Evolutionary conservation across 176 grass and related monocot species (phyloP).

Genomic region (Oryza australiensis): DNA sequence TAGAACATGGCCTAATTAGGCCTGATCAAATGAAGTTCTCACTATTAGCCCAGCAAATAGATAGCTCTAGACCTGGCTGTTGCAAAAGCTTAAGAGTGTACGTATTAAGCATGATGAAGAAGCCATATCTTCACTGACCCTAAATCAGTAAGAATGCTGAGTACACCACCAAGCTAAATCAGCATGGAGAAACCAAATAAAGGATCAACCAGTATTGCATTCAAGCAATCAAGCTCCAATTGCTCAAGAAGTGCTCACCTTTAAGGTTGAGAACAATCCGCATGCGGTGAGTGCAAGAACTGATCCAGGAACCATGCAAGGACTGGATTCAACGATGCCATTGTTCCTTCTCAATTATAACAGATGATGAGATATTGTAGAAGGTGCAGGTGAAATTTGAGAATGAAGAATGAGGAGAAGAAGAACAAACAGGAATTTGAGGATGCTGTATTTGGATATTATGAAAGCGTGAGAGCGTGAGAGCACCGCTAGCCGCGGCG

Average conservation of each 20-base stretch:
- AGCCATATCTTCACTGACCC: not conserved
- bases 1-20: no score
- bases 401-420: not conserved
- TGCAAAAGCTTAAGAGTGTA: not conserved
- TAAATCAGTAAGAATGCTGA: not conserved
- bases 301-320: conserved; percentile 60
- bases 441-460: not conserved
- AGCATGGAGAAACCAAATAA: not conserved
- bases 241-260: conserved; percentile 38
- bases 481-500: no score
- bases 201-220: no score
- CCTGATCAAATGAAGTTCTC: conserved; percentile 3
- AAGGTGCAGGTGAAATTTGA: not conserved
- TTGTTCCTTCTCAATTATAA: no score
- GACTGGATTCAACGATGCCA: conserved; percentile 45
- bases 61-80: not conserved
- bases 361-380: not conserved
- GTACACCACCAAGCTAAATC: not conserved
- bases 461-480: no score
- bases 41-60: not conserved
- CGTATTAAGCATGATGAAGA: not conserved
- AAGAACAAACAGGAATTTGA: not conserved
- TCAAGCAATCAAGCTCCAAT: not conserved
- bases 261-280: conserved; percentile 72
- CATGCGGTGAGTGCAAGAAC: conserved; percentile 64